Base-by-base conservation (phyloP, 805 yeast species). In the Hanseniaspora nectarophila region DNA sequence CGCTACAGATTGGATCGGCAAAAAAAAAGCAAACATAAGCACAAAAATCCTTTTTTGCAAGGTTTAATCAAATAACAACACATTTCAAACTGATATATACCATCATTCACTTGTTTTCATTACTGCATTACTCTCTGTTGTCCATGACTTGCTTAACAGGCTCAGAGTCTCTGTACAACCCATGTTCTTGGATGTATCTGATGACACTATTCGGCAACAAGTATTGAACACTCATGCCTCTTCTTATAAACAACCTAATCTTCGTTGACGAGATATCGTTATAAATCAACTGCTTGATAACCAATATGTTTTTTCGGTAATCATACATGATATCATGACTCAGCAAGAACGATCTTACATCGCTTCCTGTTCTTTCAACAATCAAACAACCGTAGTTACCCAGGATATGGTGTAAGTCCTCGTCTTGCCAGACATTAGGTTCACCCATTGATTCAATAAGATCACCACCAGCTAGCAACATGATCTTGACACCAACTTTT, bases 381-480 rank as follows among this genome's bases (percentile, higher is more conserved):
- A 92, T 92, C 56, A 92, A 71, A 70, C 98, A 92, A 2, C 98
- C 98, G 67, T 92, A 92, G 56, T 85, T 82, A 26, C 98, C 98
- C 58, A 92, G 73, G 44, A 92, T 92, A 65, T 92, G 98, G 61
- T 88, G 95, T 60, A 92, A 73, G 67, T 92, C 98, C 54, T 76
- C 82, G 65, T 90, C 97, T 1, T 95, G 95, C 98, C 98, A 92
- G 35, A 92, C 98, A 61, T 90, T 92, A 21, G 98, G 97, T 67
- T 92, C 98, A n/a, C 98, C 98, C 97, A 92, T 92, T 42, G 94
- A 82, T 66, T 92, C 98, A 51, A 92, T 92, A 59, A 92, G 75
- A 67, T 92, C 98, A 40, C 98, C 98, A 48, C 98, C 98, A 0
- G 98, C 98, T 38, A 92, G 71, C 52, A 92, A 74, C 97, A 92